Evolutionary conservation across 1,139 yeast species (phyloP).

Genomic region (Protomyces inouyei): DNA sequence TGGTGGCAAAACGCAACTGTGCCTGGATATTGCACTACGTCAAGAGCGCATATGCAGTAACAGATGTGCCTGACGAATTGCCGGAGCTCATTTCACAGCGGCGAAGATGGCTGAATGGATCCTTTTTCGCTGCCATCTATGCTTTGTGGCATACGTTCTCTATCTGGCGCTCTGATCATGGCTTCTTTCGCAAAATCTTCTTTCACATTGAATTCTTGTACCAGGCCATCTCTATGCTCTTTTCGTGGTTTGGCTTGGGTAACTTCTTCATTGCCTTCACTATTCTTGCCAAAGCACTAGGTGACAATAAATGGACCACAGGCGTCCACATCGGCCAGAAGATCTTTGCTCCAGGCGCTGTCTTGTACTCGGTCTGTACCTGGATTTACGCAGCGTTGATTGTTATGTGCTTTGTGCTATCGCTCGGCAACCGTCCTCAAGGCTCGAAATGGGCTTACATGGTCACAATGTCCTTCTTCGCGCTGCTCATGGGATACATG

Average conservation of each 20-base stretch:
- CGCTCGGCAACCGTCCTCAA: conserved; percentile 91
- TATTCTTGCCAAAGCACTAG: conserved; percentile 36
- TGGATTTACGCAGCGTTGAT: conserved; percentile 87
- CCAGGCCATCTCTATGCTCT: conserved; percentile 59
- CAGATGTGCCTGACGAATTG: conserved; percentile 73
- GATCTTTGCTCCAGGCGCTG: conserved; percentile 61
- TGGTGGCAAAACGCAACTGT: conserved; percentile 63
- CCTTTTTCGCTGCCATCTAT: conserved; percentile 76
- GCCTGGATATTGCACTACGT: conserved; percentile 67
- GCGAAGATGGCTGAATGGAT: conserved; percentile 81
- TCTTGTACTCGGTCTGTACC: conserved; percentile 71
- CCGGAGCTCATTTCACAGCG: conserved; percentile 73
- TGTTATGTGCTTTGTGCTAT: conserved; percentile 83
- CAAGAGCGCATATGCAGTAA: conserved; percentile 70
- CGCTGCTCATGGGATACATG: conserved; percentile 86
- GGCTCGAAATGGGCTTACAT: conserved; percentile 82
- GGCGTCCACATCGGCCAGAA: conserved; percentile 26
- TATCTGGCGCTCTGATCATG: conserved; percentile 66
- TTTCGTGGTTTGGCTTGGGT: conserved; percentile 76
- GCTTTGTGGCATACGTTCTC: conserved; percentile 66
- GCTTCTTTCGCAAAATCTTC: conserved; percentile 55
- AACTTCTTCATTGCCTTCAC: conserved; percentile 68
- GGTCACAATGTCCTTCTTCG: conserved; percentile 82
- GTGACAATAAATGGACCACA: conserved; percentile 27
- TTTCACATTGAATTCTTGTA: conserved; percentile 67